Base-by-base conservation (phyloP, 495 filamentous ascomycete genomes). In the Hyaloscypha finlandica region DNA sequence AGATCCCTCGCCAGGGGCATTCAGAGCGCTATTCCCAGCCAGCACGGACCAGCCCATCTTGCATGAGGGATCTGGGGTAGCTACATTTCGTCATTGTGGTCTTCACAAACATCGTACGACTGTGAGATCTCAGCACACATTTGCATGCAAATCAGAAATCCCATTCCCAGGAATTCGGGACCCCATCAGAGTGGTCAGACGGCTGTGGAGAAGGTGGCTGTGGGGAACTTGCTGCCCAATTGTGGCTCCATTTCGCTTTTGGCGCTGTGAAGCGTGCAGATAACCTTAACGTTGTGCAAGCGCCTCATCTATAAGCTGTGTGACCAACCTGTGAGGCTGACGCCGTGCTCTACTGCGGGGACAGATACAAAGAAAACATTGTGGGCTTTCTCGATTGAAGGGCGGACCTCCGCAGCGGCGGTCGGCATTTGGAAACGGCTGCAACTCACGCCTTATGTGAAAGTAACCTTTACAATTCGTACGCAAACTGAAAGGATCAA, bases 61-160 rank as follows among this genome's bases (percentile, higher is more conserved):
- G 56, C 56, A 59, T 59, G 8, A 35, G 1, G 14, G 56, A 59
- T 59, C 56, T 59, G 56, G 56, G 56, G 56, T 59, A 59, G 56
- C 22, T 59, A 16, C 4, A 16, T 16, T 35, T 31, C 42, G 42
- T 48, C 42, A 48, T 48, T 48, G 16, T 48, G 42, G 42, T 48
- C 42, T 48, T 16, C 4, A 48, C 37, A 29, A 48, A 39, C 37
- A 11, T 37, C 59, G 39, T 32, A 56, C 30, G 53, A 25, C 53
- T 29, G 20, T 56, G 22, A 29, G 30, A 56, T 29, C 53, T 19
- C 14, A 58, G 16, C 6, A 48, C 33, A 45, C 54, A 59, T 37
- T 31, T 63, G 42, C 48, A 8, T 48, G 42, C 16, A 14, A 48
- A 4, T 19, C 42, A 48, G 19, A 29, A 63, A 63, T 53, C 61